Evolutionary conservation across 257 asterid genomes (phyloP), one percentile per base, ranked within the genome.

Genomic region (Plantago major): DNA sequence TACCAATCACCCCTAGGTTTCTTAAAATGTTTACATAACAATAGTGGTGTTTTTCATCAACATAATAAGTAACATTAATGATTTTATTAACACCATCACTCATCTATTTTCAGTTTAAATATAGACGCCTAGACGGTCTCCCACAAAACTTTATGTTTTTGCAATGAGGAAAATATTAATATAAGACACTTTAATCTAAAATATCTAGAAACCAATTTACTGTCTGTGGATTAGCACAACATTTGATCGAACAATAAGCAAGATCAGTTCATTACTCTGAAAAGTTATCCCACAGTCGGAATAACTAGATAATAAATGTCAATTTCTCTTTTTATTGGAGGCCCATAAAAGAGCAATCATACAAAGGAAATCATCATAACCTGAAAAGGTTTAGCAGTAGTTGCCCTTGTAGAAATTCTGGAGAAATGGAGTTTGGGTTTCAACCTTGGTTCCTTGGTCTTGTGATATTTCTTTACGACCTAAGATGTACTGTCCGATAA

Each of bases 401-500:
- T 92, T 92, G 85, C 84, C 62, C 55, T 72, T 84, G 71, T 81
- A 86, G 84, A 92, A 92, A 59, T 67, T 81, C 67, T 79, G 87
- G n/a, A 92, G 83, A 79, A 81, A 92, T 61, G 78, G 68, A 3
- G 97, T 89, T 48, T 48, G 47, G 44, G 83, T 88, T 51, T 74
- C 83, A 40, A 79, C 95, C 79, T 82, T 74, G 56, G 71, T 13
- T 38, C 67, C 83, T 44, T 46, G 47, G 46, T 78, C 86, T 66
- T 82, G 86, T 62, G 57, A 64, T 6, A 67, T 64, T 10, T 74
- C 90, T 40, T 77, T 69, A 46, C 73, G 76, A 17, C 85, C 78
- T 40, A 87, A 58, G 44, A 86, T 82, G 64, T 89, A 92, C 64
- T 89, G 96, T 14, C 98, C 98, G 45, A 92, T 42, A 54, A 92